Percentiles rank a stretch among this genome's conserved stretches.
Conservation (phyloP, 371 early-diverging fungal species). For the Mortierella sp. region DNA sequence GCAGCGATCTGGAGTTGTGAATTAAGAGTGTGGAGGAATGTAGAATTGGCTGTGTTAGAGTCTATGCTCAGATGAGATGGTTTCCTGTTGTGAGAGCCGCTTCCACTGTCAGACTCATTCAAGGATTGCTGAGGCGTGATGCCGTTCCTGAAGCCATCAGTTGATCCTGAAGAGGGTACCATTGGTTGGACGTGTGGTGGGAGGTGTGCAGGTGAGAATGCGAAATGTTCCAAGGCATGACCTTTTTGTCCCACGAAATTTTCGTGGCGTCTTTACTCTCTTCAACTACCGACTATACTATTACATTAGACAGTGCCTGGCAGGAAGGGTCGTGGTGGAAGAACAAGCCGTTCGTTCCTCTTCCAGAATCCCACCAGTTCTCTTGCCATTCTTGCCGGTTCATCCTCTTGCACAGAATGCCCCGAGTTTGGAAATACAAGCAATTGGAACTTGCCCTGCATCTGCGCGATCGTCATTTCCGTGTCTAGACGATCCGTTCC, state of each 20-base stretch:
- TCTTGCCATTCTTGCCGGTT: conserved; percentile 76
- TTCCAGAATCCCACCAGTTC: conserved; percentile 82
- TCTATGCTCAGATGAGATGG: conserved; percentile 52
- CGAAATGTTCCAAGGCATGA: no score
- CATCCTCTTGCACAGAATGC: conserved; percentile 93
- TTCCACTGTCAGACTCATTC: not conserved
- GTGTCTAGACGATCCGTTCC: conserved; percentile 94
- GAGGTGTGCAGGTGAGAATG: not conserved
- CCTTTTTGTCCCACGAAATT: no score
- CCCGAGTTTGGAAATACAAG: conserved; percentile 85
- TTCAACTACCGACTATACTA: not conserved
- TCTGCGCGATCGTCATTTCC: conserved; percentile 91
- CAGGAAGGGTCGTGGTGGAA: conserved; percentile 58
- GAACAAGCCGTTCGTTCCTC: conserved; percentile 78
- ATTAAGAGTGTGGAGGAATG: conserved; percentile 48
- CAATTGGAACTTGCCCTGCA: conserved; percentile 96
- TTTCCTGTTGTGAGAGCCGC: conserved; percentile 16
- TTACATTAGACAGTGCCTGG: not conserved
- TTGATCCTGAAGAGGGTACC: conserved; percentile 33
- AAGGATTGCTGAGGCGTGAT: conserved; percentile 7
- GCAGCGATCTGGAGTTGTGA: conserved; percentile 45
- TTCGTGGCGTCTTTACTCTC: no score
- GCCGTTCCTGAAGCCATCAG: conserved; percentile 16
- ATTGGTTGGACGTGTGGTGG: conserved; percentile 8
- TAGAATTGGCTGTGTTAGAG: conserved; percentile 38